phyloP scores from a whole-genome alignment of 768 basidiomycete genomes.

The Mycena kentingensis region DNA sequence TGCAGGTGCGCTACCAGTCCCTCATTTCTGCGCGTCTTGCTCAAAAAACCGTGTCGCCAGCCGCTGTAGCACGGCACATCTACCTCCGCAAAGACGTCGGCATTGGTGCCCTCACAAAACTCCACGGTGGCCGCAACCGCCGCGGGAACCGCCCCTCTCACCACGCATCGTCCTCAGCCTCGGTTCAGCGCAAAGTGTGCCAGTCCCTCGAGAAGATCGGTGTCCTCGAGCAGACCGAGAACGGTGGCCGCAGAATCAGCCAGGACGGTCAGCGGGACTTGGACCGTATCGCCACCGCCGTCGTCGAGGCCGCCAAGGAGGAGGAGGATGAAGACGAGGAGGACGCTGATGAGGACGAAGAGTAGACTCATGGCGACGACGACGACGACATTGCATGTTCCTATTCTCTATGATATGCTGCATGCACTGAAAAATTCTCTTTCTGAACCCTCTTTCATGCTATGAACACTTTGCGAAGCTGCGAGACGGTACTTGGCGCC shows the following conservation, averaged over 20 bases:
- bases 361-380: too few species aligned
- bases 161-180: constrained; percentile 83
- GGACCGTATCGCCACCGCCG: constrained; percentile 90
- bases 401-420: constrained; percentile 40
- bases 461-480: constrained; percentile 21
- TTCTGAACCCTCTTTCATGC: too few species aligned
- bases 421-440: constrained; percentile 40
- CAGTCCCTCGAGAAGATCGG: constrained; percentile 99
- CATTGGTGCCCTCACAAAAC: constrained; percentile 90
- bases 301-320: constrained; percentile 76
- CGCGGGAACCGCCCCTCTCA: constrained; percentile 97
- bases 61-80: constrained; percentile 97
- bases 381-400: too few species aligned
- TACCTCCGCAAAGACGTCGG: constrained; percentile 99
- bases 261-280: constrained; percentile 97
- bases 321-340: constrained; percentile 77
- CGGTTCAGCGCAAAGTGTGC: constrained; percentile 93
- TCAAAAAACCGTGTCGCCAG: constrained; percentile 40
- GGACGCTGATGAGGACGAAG: constrained; percentile 64
- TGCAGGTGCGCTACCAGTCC: constrained; percentile 67
- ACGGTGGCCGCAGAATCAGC: constrained; percentile 93
- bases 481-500: constrained; percentile 1
- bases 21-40: background rate
- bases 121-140: constrained; percentile 94
- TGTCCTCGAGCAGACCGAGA: constrained; percentile 89